Conservation (phyloP, 768 basidiomycete genomes). For the Collybiopsis confluens region DNA sequence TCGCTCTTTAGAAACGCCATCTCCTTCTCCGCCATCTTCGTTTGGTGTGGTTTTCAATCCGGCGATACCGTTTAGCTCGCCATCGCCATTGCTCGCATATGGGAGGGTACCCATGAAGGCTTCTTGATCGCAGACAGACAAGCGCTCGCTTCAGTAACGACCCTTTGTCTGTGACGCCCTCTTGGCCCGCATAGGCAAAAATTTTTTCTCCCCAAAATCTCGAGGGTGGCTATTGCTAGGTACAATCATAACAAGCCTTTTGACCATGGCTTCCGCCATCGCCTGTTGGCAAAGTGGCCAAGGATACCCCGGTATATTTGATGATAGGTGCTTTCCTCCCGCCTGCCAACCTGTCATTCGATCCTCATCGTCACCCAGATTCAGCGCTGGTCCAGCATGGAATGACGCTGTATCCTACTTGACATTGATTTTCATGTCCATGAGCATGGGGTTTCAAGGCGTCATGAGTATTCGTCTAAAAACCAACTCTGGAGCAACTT, state of each 20-base stretch:
- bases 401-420: constrained; percentile 40
- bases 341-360: not conserved
- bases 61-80: constrained; percentile 49
- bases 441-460: constrained; percentile 58
- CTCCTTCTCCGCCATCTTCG: constrained; percentile 46
- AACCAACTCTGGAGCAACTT: constrained; percentile 45
- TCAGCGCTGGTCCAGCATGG: constrained; percentile 31
- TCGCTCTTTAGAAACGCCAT: constrained; percentile 33
- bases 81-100: constrained; percentile 54
- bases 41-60: constrained; percentile 59
- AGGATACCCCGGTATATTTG: constrained; percentile 26
- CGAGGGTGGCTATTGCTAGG: constrained; percentile 49
- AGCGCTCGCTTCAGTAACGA: constrained; percentile 46
- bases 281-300: constrained; percentile 43
- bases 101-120: constrained; percentile 27
- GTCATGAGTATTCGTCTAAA: constrained; percentile 57
- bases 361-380: not conserved
- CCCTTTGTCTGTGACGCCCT: constrained; percentile 50
- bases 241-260: constrained; percentile 48
- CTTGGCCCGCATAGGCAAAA: constrained; percentile 53
- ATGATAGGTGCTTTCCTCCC: constrained; percentile 24
- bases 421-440: constrained; percentile 50
- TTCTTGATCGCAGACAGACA: constrained; percentile 59
- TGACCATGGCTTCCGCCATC: constrained; percentile 49
- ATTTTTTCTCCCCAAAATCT: constrained; percentile 42